Base-by-base conservation (phyloP, 108 stramenopile species). In the Skeletonema grethae region DNA sequence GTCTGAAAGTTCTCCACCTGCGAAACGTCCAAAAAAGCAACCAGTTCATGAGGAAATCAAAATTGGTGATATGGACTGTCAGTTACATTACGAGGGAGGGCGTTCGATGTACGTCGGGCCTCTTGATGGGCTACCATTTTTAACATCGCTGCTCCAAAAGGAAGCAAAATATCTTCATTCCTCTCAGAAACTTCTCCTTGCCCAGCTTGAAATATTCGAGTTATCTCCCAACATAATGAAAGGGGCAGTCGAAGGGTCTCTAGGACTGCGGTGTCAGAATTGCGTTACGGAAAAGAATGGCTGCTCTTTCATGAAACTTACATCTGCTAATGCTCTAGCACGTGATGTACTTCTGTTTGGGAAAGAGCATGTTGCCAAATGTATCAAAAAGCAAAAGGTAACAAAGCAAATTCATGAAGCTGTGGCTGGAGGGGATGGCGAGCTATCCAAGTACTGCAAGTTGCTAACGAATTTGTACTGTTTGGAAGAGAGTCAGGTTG, bases 21-120 rank as follows among this genome's bases (percentile, higher is more conserved):
- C 48, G 11, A 55, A 55, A 35, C 12, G 62, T n/a, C 12, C 8
- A 9, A 50, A 50, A 12, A 1, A 35, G 30, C 46, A 61, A 69
- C 43, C 35, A 4, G 9, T 22, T 11, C 61, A 48, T 11, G 22
- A 46, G 0, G 45, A 63, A 57, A 63, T 72, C 53, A 62, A 72
- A 56, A 50, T 55, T 43, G 72, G 72, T 55, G 46, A 72, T 28
- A 72, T 72, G 72, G 72, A 63, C 39, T 63, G 61, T 34, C 63
- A 64, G 34, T 5, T 58, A 4, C 72, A 72, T 36, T 55, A 72
- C 57, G 72, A 72, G 39, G 20, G 57, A 15, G 72, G 63, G 39
- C 12, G 48, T 41, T 35, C 36, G 16, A 63, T 72, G 35, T 57
- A 18, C 15, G 61, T 72, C 10, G 61, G 55, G 24, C 72, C 72